Evolutionary conservation across 192 early-diverging fungal genomes (phyloP).

Genomic region (Coemansia sp.): DNA sequence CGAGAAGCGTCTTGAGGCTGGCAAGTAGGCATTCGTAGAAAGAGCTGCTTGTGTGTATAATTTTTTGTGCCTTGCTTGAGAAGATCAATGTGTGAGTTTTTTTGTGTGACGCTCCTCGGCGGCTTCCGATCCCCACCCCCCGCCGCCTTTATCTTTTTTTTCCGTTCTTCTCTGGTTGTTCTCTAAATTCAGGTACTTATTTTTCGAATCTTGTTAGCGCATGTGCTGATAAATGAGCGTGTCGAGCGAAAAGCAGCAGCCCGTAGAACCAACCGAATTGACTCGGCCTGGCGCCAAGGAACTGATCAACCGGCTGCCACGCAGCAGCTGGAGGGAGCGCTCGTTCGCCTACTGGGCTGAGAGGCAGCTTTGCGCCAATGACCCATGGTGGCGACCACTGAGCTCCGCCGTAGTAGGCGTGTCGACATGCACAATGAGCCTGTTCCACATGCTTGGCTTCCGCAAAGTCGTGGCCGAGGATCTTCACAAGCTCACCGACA

Average conservation of each 20-base stretch:
- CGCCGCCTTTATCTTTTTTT: neutral
- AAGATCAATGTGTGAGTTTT: neutral
- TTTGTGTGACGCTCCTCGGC: neutral
- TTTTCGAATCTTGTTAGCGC: neutral
- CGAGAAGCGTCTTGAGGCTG: conserved; percentile 67
- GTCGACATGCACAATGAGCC: conserved; percentile 21
- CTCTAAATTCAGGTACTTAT: neutral
- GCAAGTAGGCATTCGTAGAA: conserved; percentile 18
- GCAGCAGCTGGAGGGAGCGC: conserved; percentile 31
- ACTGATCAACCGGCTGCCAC: conserved; percentile 33
- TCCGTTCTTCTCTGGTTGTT: neutral
- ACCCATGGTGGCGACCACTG: conserved; percentile 41
- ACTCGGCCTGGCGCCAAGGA: conserved; percentile 6
- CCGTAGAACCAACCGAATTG: neutral
- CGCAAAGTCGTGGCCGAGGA: conserved; percentile 51
- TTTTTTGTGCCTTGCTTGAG: neutral
- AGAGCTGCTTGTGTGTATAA: neutral
- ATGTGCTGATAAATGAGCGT: conserved; percentile 2
- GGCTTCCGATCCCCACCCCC: neutral
- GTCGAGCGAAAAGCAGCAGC: neutral
- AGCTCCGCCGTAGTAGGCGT: conserved; percentile 34
- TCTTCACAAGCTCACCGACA: conserved; percentile 60
- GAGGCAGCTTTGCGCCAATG: conserved; percentile 25
- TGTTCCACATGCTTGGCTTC: conserved; percentile 28
- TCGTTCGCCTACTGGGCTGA: conserved; percentile 47